Evolutionary conservation across 83 land plant species (phyloP), one percentile per base, ranked within the genome.

Genomic region (Thuja plicata): DNA sequence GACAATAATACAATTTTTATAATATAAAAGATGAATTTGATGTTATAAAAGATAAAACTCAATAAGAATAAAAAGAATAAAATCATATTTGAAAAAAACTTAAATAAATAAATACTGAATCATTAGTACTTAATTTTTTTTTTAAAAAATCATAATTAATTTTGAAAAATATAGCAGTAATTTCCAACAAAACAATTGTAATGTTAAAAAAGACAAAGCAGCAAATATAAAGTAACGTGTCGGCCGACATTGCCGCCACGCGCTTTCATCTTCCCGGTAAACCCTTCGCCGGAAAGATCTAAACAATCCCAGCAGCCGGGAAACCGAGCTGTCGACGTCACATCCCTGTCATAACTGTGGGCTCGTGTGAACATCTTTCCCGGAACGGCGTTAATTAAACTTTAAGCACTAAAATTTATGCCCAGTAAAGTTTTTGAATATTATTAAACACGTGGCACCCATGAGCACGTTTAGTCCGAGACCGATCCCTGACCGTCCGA

Each of bases 391-490:
- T 66, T 27, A 66, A 66, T 66, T 66, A 66, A 66, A 66, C n/a
- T 66, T 62, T 0, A 62, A 7, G 70, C 70, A 1, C 70, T 62
- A 62, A 6, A 62, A 62, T 62, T 62, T 62, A 62, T 8, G 73
- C 32, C 30, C 11, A 0, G 10, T 6, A 27, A 66, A 66, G 30
- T 27, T 66, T 27, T 66, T 24, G n/a, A 24, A 66, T 24, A 66
- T 66, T 66, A 66, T 66, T 66, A 66, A 66, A 66, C 79, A 76
- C 79, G 79, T 76, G 79, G 79, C 79, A 38, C 2, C 79, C 79
- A 76, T 76, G 79, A 32, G 16, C 79, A 76, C 79, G 79, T 32
- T 76, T 66, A 35, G 17, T 11, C 5, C 5, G 17, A 15, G 5
- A 15, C 13, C 13, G 19, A 76, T 76, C 30, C 40, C 38, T 35